These are phyloP conservation scores for Schwanniomyces polymorphus DNA, from an alignment of 805 yeast genomes.

Conservation along the genomic window DNA sequence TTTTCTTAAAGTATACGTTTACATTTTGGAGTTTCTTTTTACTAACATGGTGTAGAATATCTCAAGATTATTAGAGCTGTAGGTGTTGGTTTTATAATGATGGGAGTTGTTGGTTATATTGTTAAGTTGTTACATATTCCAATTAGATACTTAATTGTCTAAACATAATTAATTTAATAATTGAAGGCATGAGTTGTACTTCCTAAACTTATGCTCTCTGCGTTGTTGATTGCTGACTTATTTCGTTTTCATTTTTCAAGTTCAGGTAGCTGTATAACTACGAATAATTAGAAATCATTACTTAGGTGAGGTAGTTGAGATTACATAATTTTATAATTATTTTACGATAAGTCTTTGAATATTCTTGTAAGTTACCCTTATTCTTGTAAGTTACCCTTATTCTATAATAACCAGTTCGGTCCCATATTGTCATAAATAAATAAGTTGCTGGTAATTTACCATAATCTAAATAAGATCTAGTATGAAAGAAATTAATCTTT, in stretches of 20 bases:
- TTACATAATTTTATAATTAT: no score
- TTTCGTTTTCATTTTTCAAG: background rate
- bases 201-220: background rate
- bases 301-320: no score
- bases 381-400: no score
- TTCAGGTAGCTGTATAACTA: background rate
- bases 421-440: no score
- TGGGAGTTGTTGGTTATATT: conserved; percentile 96
- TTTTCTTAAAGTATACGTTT: background rate
- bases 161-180: conserved; percentile 17
- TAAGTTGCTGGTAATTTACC: no score
- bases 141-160: conserved; percentile 92
- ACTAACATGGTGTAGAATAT: conserved; percentile 57
- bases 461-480: no score
- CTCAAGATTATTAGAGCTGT: conserved; percentile 88
- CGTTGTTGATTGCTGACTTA: background rate
- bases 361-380: no score
- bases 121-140: conserved; percentile 95
- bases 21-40: background rate
- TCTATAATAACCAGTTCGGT: no score
- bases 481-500: no score
- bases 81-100: conserved; percentile 94
- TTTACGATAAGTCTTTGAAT: no score
- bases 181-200: background rate
- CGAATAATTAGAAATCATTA: no score